Evolutionary conservation across 2,329 filamentous ascomycete genomes (phyloP).

Genomic region (Berkeleyomyces basicola): DNA sequence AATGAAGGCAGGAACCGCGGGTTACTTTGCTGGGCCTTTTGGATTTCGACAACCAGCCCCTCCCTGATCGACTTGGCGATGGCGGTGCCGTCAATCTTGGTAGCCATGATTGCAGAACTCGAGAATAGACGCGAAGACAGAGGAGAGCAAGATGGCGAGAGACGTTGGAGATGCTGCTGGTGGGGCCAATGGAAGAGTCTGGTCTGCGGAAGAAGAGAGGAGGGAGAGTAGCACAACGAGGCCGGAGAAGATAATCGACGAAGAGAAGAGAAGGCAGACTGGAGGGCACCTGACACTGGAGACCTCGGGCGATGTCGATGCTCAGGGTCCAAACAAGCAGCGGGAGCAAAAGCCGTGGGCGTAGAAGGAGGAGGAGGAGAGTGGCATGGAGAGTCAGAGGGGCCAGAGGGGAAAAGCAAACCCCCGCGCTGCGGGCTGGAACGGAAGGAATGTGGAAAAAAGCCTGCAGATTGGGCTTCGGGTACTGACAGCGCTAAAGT

Average conservation of each 20-base stretch:
- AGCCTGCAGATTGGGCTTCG: conserved; percentile 2
- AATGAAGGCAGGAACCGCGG: conserved; percentile 77
- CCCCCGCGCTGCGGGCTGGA: conserved; percentile 2
- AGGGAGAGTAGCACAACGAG: neutral
- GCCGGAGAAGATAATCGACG: neutral
- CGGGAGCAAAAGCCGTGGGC: neutral
- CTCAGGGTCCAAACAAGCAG: neutral
- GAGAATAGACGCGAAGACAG: conserved; percentile 21
- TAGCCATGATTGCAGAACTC: conserved; percentile 54
- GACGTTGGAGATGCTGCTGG: neutral
- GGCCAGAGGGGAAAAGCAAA: neutral
- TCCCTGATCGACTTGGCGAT: conserved; percentile 87
- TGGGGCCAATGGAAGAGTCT: neutral
- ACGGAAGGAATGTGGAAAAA: conserved; percentile 10
- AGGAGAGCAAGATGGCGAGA: neutral
- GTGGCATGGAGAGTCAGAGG: neutral
- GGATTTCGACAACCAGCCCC: conserved; percentile 63
- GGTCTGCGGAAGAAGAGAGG: neutral
- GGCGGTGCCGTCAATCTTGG: conserved; percentile 90
- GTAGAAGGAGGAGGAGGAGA: neutral
- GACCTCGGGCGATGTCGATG: neutral
- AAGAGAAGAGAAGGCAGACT: neutral
- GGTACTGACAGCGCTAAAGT: neutral
- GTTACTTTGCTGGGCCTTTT: conserved; percentile 63
- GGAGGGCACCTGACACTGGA: neutral